Evolutionary conservation across 1,284 basidiomycete species (phyloP), one percentile per base, ranked within the genome.

Genomic region (Cystobasidium sp.): DNA sequence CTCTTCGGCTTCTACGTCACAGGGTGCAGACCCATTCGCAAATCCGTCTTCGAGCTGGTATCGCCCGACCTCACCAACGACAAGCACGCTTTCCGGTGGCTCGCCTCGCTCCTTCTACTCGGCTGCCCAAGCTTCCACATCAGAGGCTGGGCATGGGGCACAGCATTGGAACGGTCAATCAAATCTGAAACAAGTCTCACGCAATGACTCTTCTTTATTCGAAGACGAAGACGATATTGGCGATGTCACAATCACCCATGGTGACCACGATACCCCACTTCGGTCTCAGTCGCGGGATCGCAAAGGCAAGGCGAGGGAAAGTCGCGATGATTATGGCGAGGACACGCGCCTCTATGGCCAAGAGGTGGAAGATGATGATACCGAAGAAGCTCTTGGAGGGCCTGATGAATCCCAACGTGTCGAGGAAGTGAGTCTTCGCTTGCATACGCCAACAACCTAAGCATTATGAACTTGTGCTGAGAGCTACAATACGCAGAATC

Each of bases 31-130:
- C 31, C 69, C 69, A 14, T 71, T 71, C 49, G 62, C 61, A 22
- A 59, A 59, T 41, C 41, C 52, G 37, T 14, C 62, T 49, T 22
- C 51, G 0, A 43, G 43, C 43, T 47, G 66, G 44, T 52, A 18
- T 18, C 31, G 22, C 24, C 53, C 66, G 9, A 73, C 52, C 6
- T 73, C 70, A 14, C 70, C 70, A 7, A 37, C 47, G 18, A 31
- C 62, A 44, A 73, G 70, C 37, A 59, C 63, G 16, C 1, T 51
- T 5, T 73, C 70, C 56, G 63, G 18, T 22, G 70, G 70, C 44
- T 66, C 62, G 31, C 70, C 70, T 22, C 70, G 70, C n/a, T 65
- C 70, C 1, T 73, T 66, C 70, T 73, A 73, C 46, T 62, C 70
- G 14, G 49, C 63, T 49, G 70, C 70, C 6, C 47, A 46, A 22